Conservation (phyloP, 805 yeast species). For the Starmerella khaoyaiensis region DNA sequence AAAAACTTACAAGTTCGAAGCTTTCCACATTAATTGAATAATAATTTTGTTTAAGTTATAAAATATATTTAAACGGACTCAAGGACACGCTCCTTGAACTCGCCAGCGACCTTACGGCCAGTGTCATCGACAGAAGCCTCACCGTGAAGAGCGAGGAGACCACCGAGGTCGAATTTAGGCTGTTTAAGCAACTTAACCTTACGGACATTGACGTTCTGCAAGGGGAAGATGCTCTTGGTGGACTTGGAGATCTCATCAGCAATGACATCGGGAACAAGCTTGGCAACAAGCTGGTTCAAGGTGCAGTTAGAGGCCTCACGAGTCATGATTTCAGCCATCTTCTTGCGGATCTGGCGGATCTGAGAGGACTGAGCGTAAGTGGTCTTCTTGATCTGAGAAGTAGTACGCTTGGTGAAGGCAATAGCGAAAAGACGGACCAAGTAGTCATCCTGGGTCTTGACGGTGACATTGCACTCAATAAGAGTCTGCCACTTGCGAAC, state of each 20-base stretch:
- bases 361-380: conserved; percentile 96
- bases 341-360: conserved; percentile 93
- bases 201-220: conserved; percentile 97
- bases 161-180: conserved; percentile 97
- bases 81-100: conserved; percentile 97
- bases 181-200: conserved; percentile 96
- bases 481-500: conserved; percentile 99
- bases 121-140: conserved; percentile 88
- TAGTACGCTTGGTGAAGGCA: conserved; percentile 97
- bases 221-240: conserved; percentile 87
- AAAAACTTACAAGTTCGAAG: too few relatives aligned
- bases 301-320: conserved; percentile 93
- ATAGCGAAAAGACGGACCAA: conserved; percentile 90
- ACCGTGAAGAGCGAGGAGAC: conserved; percentile 94
- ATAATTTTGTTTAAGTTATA: too few relatives aligned
- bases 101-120: conserved; percentile 84
- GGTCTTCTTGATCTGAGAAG: conserved; percentile 94
- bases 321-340: conserved; percentile 89
- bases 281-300: conserved; percentile 89
- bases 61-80: conserved; percentile 69
- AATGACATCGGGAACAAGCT: conserved; percentile 96
- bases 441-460: conserved; percentile 96
- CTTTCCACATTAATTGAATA: too few relatives aligned
- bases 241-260: conserved; percentile 98
- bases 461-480: conserved; percentile 96